Evolutionary conservation across 495 filamentous ascomycete species (phyloP).

Genomic region (Aspergillus haitiensis): DNA sequence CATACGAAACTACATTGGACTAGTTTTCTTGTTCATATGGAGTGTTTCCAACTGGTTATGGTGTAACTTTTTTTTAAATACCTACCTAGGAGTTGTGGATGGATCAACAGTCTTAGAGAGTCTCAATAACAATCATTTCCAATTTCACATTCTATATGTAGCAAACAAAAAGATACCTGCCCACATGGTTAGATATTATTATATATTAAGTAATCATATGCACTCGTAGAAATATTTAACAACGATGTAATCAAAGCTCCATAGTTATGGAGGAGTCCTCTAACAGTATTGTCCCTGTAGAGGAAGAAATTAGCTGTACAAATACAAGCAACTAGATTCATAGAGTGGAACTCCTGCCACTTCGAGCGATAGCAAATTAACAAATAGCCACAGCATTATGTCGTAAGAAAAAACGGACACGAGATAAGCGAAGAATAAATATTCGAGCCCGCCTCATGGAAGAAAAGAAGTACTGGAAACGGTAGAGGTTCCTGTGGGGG

Average conservation of each 20-base stretch:
- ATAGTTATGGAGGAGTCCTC: neutral
- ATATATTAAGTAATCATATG: slow-evolving; percentile 41
- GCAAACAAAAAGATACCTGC: neutral
- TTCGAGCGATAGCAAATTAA: slow-evolving; percentile 7
- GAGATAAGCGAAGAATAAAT: neutral
- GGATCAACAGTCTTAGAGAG: too few relatives aligned
- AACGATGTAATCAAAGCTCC: neutral
- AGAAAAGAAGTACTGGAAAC: neutral
- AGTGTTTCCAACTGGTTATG: too few relatives aligned
- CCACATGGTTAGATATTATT: slow-evolving; percentile 24
- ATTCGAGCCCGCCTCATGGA: neutral
- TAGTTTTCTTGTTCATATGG: too few relatives aligned
- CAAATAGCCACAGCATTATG: slow-evolving; percentile 31
- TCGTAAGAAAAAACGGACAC: slow-evolving; percentile 13
- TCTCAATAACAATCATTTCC: too few relatives aligned
- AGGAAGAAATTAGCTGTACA: slow-evolving; percentile 7
- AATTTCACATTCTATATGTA: neutral
- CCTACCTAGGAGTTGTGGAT: too few relatives aligned
- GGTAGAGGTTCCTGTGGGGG: neutral
- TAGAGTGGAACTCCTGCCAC: neutral
- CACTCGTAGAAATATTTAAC: slow-evolving; percentile 20
- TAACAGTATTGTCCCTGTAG: neutral
- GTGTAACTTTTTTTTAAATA: too few relatives aligned
- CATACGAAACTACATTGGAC: too few relatives aligned
- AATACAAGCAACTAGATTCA: neutral